Conservation (phyloP, 768 basidiomycete genomes). For the Sarcodon sp. region DNA sequence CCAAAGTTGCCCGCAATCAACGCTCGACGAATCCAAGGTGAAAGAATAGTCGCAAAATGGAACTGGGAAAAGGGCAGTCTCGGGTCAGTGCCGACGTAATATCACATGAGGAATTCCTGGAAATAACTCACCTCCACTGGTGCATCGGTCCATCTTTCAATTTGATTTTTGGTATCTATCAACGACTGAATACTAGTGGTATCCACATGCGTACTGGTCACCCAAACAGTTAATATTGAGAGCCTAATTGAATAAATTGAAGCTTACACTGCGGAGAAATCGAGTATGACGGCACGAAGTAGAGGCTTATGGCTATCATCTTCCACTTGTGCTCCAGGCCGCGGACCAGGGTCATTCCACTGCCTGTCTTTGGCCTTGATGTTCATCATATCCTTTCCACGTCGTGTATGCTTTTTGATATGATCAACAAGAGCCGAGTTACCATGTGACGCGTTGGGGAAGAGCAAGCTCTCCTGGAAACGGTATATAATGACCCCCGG, state of each 20-base stretch:
- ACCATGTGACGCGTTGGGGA: constrained; percentile 60
- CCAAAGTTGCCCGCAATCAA: constrained; percentile 89
- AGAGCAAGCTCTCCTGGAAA: constrained; percentile 82
- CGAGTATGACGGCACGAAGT: constrained; percentile 80
- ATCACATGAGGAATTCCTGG: not conserved
- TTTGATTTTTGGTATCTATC: constrained; percentile 74
- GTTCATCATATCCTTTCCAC: constrained; percentile 61
- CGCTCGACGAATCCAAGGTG: constrained; percentile 88
- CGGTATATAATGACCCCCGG: constrained; percentile 89
- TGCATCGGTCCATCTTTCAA: constrained; percentile 80
- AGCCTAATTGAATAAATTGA: not conserved
- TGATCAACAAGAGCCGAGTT: constrained; percentile 71
- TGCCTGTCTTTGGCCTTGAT: constrained; percentile 62
- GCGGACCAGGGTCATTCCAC: constrained; percentile 90
- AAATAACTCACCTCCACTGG: constrained; percentile 46
- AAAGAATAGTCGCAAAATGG: constrained; percentile 88
- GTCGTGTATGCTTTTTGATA: constrained; percentile 64
- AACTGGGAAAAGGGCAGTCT: constrained; percentile 33
- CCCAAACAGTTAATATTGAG: not conserved
- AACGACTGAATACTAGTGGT: constrained; percentile 87
- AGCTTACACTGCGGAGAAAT: constrained; percentile 72
- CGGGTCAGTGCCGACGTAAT: constrained; percentile 1
- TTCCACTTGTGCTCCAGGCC: constrained; percentile 27
- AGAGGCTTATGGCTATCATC: constrained; percentile 45
- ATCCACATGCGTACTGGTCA: constrained; percentile 68